Conservation (phyloP, 2,329 filamentous ascomycete species). For the Fusarium sterilihyphosum region DNA sequence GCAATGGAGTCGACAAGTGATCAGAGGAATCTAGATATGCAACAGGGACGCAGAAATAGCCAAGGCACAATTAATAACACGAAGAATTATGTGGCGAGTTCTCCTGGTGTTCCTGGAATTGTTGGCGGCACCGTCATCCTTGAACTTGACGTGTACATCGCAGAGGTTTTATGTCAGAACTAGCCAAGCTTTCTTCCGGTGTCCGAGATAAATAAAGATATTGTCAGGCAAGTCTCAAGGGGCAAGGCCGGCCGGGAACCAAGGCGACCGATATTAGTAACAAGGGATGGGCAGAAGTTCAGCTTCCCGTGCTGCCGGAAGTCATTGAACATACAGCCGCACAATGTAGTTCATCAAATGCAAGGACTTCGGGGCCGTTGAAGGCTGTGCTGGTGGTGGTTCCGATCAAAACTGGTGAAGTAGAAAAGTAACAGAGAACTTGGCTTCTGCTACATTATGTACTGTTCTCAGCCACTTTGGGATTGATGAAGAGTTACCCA, state of each 20-base stretch:
- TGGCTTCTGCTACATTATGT: neutral
- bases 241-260: rapidly evolving
- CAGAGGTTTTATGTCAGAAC: neutral
- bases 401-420: neutral
- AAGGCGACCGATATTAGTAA: neutral
- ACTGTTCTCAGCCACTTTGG: neutral
- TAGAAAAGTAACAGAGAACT: neutral
- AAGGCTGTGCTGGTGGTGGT: too few species aligned
- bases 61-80: rapidly evolving
- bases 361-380: neutral
- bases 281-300: neutral
- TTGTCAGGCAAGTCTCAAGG: rapidly evolving
- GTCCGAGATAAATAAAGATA: neutral
- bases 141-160: neutral
- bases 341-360: too few species aligned
- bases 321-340: too few species aligned
- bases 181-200: rapidly evolving
- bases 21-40: rapidly evolving
- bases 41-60: rapidly evolving
- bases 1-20: rapidly evolving
- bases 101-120: rapidly evolving
- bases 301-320: neutral
- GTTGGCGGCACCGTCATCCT: rapidly evolving
- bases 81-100: rapidly evolving
- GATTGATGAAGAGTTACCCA: neutral